Percentiles rank a stretch among this genome's conserved stretches.
Conservation (phyloP, 2,329 filamentous ascomycete species). For the Capronia coronata region DNA sequence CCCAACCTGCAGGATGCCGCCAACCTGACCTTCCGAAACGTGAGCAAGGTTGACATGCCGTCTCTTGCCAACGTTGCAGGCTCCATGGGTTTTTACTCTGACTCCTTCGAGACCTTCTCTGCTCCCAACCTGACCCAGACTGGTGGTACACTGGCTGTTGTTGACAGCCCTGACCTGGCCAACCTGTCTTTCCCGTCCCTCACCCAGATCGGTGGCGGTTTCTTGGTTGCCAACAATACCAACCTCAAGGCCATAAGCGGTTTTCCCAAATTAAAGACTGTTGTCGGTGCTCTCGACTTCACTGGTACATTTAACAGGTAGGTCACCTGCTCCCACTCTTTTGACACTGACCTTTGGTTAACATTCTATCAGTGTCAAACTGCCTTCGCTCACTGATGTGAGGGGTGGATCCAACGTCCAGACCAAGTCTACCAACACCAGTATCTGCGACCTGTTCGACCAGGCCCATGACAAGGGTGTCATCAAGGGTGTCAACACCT, state of each 20-base stretch:
- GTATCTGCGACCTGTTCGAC: constrained; percentile 53
- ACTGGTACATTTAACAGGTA: constrained; percentile 63
- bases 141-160: constrained; percentile 50
- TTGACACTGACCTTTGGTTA: too few relatives aligned
- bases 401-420: constrained; percentile 65
- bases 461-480: constrained; percentile 37
- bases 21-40: constrained; percentile 78
- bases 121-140: constrained; percentile 43
- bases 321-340: constrained; percentile 5
- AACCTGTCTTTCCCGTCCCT: constrained; percentile 73
- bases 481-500: constrained; percentile 46
- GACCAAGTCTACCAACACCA: constrained; percentile 52
- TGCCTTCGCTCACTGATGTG: constrained; percentile 62
- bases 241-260: constrained; percentile 57
- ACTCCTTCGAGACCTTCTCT: constrained; percentile 46
- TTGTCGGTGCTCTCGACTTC: constrained; percentile 77
- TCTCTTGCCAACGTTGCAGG: constrained; percentile 66
- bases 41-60: constrained; percentile 66
- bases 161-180: constrained; percentile 50
- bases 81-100: constrained; percentile 77
- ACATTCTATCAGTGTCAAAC: constrained; percentile 53
- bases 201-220: constrained; percentile 64
- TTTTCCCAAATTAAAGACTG: constrained; percentile 61
- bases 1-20: constrained; percentile 70
- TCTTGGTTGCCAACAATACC: constrained; percentile 88